Percentiles rank a stretch among this genome's conserved stretches.
phyloP scores from a whole-genome alignment of 2,329 filamentous ascomycete species.

The Emmonsiellopsis sp. region DNA sequence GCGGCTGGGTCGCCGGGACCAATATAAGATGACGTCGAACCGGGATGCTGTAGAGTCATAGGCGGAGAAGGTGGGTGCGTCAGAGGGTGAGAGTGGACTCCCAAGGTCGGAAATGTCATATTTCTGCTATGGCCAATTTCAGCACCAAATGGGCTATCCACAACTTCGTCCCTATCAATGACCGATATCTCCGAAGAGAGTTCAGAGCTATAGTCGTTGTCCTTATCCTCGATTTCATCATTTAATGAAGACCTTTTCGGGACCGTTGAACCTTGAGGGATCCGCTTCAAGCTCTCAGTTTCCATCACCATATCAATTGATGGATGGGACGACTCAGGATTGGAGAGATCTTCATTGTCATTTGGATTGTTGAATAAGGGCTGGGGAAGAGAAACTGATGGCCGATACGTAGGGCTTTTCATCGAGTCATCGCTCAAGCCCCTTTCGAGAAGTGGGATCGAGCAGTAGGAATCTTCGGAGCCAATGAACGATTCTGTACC shows the following conservation, averaged over 20 bases:
- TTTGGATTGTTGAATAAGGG: conserved; percentile 19
- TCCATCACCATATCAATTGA: conserved; percentile 44
- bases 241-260: conserved; percentile 18
- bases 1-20: conserved; percentile 22
- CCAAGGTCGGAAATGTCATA: conserved; percentile 28
- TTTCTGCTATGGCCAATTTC: conserved; percentile 26
- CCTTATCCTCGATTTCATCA: conserved; percentile 23
- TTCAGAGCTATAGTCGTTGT: conserved; percentile 47
- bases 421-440: conserved; percentile 44
- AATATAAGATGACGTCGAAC: conserved; percentile 24
- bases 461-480: conserved; percentile 67
- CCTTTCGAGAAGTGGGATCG: conserved; percentile 66
- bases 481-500: conserved; percentile 42
- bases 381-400: conserved; percentile 14
- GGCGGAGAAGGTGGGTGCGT: conserved; percentile 39
- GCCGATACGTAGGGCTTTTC: conserved; percentile 32
- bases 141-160: conserved; percentile 20
- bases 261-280: conserved; percentile 35
- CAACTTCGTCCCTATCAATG: conserved; percentile 32
- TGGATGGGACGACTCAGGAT: conserved; percentile 34
- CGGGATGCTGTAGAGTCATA: conserved; percentile 33
- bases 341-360: conserved; percentile 20
- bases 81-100: conserved; percentile 36
- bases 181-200: conserved; percentile 43
- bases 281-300: conserved; percentile 43